phyloP scores from a whole-genome alignment of 192 early-diverging fungal species.

The Phlyctochytrium planicorne region DNA sequence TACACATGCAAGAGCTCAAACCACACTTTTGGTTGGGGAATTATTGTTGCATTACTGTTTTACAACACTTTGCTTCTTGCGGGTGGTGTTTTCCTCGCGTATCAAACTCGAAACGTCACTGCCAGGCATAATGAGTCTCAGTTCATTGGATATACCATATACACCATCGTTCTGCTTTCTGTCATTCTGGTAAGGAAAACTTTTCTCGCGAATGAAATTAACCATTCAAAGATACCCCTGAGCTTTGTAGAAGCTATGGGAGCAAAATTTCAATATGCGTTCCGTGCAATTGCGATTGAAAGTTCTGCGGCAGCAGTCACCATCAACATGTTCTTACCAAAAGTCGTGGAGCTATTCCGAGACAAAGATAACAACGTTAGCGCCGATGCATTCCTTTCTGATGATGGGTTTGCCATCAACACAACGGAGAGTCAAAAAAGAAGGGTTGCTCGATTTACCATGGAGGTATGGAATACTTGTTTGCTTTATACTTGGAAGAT shows the following conservation, averaged over 20 bases:
- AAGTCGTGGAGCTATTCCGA: background rate
- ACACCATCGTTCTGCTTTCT: background rate
- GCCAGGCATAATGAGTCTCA: background rate
- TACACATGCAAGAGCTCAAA: background rate
- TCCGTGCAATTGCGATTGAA: background rate
- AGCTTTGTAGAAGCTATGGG: background rate
- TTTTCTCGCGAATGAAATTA: background rate
- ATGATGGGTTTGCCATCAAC: background rate
- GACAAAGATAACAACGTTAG: background rate
- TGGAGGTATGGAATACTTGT: no score
- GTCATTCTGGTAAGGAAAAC: conserved; percentile 6
- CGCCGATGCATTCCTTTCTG: background rate
- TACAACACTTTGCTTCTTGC: background rate
- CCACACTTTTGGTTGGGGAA: background rate
- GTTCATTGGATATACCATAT: conserved; percentile 7
- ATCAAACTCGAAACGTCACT: background rate
- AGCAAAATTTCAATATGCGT: background rate
- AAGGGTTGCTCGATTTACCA: no score
- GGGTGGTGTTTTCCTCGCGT: conserved; percentile 4
- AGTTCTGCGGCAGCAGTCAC: background rate
- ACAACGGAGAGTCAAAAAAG: no score
- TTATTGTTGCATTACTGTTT: background rate
- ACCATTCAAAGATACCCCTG: background rate
- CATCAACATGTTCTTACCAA: background rate
- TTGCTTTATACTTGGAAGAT: no score